Conservation (phyloP, 2,329 filamentous ascomycete genomes). For the Calonectria multiphialidica region DNA sequence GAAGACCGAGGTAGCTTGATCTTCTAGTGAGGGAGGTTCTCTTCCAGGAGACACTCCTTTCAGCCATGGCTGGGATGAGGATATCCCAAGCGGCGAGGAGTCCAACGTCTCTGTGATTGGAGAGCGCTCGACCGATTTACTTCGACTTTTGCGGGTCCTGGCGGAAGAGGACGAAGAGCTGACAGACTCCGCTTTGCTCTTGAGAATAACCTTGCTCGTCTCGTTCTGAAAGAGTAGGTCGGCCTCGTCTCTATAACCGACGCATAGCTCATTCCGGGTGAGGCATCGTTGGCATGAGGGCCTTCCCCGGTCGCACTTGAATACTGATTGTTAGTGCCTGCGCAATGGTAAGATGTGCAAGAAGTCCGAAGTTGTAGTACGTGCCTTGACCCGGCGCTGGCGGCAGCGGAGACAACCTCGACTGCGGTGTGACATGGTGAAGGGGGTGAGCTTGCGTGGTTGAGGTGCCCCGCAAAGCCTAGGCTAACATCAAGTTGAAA, state of each 20-base stretch:
- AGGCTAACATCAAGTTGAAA: neutral
- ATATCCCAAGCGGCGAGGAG: neutral
- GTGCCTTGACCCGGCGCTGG: constrained; percentile 45
- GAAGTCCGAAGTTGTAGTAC: neutral
- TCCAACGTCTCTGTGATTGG: constrained; percentile 8
- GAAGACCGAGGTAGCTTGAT: constrained; percentile 47
- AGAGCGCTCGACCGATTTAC: constrained; percentile 26
- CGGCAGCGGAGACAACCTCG: constrained; percentile 49
- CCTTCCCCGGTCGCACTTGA: constrained; percentile 48
- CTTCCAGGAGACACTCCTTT: constrained; percentile 20
- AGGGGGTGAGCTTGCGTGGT: neutral
- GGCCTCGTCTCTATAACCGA: constrained; percentile 53
- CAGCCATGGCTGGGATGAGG: constrained; percentile 39
- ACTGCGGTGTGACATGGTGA: constrained; percentile 43
- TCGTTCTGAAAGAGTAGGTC: constrained; percentile 53
- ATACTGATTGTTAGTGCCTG: neutral
- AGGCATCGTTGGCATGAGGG: constrained; percentile 53
- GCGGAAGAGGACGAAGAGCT: constrained; percentile 18
- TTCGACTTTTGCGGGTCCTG: constrained; percentile 22
- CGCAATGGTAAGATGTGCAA: too few relatives aligned
- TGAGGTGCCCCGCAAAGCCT: constrained; percentile 23
- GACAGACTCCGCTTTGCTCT: constrained; percentile 23
- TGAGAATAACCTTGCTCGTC: constrained; percentile 45
- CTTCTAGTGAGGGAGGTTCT: constrained; percentile 28
- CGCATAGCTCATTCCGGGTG: constrained; percentile 51